These are phyloP conservation scores for Cryptococcus neoformans DNA, from an alignment of 1,284 basidiomycete genomes.

Conservation along the genomic window DNA sequence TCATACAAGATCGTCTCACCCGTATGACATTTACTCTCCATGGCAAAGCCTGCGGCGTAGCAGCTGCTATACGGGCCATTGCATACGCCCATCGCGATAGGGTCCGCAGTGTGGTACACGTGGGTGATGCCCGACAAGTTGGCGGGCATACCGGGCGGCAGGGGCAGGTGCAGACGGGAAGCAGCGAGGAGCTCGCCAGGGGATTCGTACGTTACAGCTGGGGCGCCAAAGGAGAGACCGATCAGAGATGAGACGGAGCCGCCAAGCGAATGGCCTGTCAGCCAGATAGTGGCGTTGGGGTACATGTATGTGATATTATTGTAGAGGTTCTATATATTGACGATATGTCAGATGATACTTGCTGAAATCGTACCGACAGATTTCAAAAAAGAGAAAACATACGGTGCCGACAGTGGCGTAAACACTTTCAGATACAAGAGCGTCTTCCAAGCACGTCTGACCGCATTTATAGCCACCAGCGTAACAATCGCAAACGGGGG, in stretches of 20 bases:
- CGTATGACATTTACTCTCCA: conserved; percentile 64
- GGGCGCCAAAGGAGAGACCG: conserved; percentile 87
- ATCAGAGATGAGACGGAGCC: conserved; percentile 83
- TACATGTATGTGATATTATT: conserved; percentile 93
- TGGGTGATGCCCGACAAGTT: conserved; percentile 53
- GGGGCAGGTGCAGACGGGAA: conserved; percentile 78
- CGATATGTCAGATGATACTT: conserved; percentile 1
- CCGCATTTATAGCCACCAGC: not conserved
- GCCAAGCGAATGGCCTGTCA: conserved; percentile 87
- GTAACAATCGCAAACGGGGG: conserved; percentile 49
- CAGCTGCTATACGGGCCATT: conserved; percentile 50
- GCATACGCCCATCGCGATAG: conserved; percentile 51
- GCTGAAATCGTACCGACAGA: not conserved
- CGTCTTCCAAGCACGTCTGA: conserved; percentile 72
- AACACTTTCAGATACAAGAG: conserved; percentile 76
- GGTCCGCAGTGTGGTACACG: conserved; percentile 57
- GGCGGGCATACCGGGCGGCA: conserved; percentile 51
- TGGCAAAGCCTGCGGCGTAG: conserved; percentile 49
- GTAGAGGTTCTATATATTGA: conserved; percentile 73
- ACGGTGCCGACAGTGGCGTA: conserved; percentile 71
- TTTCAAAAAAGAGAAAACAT: conserved; percentile 8
- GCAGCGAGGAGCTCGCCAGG: conserved; percentile 89
- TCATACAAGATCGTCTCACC: conserved; percentile 85
- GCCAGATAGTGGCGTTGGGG: conserved; percentile 88
- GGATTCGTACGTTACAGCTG: conserved; percentile 84